Evolutionary conservation across 176 grass and related monocot genomes (phyloP), one percentile per base, ranked within the genome.

Genomic region (Oryza officinalis): DNA sequence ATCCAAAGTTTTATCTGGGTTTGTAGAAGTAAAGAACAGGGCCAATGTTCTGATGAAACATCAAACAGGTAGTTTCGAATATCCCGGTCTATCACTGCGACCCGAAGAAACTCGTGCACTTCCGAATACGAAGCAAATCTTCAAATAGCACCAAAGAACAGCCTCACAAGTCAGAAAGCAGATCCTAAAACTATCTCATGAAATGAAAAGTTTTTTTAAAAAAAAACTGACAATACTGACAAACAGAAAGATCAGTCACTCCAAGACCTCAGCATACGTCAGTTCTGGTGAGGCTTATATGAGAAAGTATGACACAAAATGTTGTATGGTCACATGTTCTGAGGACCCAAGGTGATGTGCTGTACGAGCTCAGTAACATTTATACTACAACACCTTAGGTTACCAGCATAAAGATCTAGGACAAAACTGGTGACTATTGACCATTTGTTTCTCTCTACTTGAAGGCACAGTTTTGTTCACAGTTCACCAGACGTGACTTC

Each of bases 301-400:
- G 12, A 13, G 30, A 70, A 65, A 63, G 41, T 18, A 63, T 38
- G 17, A 31, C 28, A 11, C 25, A 43, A 85, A 85, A 81, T 76
- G 83, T 4, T 67, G 47, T 57, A 32, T 1, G 0, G 30, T 61
- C 75, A 86, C 22, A 50, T 30, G 60, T 61, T 65, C 73, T 18
- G 35, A 73, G 8, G 57, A 74, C 60, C 37, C 74, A 86, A 74
- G 47, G 61, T 75, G 84, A 71, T 81, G 77, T 40, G 33, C 20
- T 80, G 72, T 47, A 47, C 72, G 60, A 61, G 57, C 67, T 79
- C 63, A 78, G 64, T 27, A 65, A 71, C 45, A 74, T 63, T 27
- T 79, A 83, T 63, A 90, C 47, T 25, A 79, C 79, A 83, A 38
- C 84, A 79, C 84, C 74, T 75, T 78, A 26, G 74, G 64, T 25